A percentile compares a stretch with the other conserved stretches of the same genome.
Evolutionary conservation across 106 monocot species (phyloP).

Genomic region (Ottelia alismoides): DNA sequence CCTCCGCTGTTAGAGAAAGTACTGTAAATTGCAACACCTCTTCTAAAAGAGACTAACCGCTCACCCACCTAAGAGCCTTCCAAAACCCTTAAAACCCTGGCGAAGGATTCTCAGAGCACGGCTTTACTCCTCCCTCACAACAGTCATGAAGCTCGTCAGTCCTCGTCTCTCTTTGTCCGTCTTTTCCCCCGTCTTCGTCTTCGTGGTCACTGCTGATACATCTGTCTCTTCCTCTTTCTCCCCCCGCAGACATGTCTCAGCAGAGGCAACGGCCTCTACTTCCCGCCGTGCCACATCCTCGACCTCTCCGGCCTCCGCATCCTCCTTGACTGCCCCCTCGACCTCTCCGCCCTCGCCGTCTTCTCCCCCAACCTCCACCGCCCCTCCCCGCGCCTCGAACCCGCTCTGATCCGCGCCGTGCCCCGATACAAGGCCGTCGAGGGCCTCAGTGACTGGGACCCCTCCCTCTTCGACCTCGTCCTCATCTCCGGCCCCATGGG

Average conservation of each 20-base stretch:
- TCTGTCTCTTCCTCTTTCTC: conserved; percentile 1
- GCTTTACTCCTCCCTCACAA: too few relatives aligned
- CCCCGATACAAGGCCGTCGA: conserved; percentile 57
- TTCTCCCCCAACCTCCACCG: conserved; percentile 59
- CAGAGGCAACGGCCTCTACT: conserved; percentile 50
- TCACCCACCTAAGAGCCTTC: too few relatives aligned
- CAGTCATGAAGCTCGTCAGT: too few relatives aligned
- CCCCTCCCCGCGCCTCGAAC: background rate
- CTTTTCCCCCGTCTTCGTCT: too few relatives aligned
- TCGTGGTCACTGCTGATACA: too few relatives aligned
- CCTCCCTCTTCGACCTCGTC: conserved; percentile 60
- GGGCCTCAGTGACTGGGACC: conserved; percentile 40
- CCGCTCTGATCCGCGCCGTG: conserved; percentile 27
- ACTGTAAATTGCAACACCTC: too few relatives aligned
- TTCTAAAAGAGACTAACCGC: too few relatives aligned
- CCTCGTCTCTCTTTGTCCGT: too few relatives aligned
- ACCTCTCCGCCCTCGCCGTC: conserved; percentile 64
- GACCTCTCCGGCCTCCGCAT: conserved; percentile 55
- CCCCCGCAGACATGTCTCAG: conserved; percentile 54
- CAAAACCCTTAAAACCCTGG: too few relatives aligned
- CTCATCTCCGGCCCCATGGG: conserved; percentile 60
- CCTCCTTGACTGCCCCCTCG: conserved; percentile 88
- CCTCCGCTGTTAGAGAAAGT: too few relatives aligned
- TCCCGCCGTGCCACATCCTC: conserved; percentile 61
- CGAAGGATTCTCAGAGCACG: too few relatives aligned